Evolutionary conservation across 1,284 basidiomycete species (phyloP), one percentile per base, ranked within the genome.

Genomic region (Tilletia caries): DNA sequence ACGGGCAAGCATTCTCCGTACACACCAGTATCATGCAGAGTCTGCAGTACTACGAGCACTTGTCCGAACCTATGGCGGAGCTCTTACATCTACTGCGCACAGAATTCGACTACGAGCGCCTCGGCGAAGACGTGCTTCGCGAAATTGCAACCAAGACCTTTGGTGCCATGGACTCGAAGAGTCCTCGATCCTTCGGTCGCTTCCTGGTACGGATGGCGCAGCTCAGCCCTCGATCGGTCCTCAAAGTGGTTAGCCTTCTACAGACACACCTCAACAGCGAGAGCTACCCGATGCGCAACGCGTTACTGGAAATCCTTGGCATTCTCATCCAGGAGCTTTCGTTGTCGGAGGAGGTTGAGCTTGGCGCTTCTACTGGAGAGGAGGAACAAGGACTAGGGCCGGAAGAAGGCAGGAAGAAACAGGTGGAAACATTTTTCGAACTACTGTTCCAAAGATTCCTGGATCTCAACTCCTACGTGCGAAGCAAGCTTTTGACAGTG

Each of bases 51-150:
- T 93, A 91, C 78, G 95, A 98, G 78, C 95, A 98, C 82, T 88
- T 97, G 33, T 89, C 92, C 0, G 95, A 98, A 80, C 90, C 91
- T 0, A 92, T 97, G 90, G 95, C 95, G 0, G 94, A 98, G 76
- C 89, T 93, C 44, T 87, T 98, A 8, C 87, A 89, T 34, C 86
- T 91, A 54, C 87, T 98, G 60, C 88, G 90, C 20, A 90, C 90
- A 75, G 91, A 96, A 69, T 98, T 91, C 79, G 94, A 97, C 83
- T 89, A 94, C 76, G 86, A 89, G 3, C 92, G 95, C 80, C 87
- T 98, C 4, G 91, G 90, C 0, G 95, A 98, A 76, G 93, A 97
- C 74, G 88, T 98, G 41, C 86, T 98, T 15, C 86, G 92, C 23
- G 92, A 95, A 77, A 90, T 96, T 29, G 89, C 91, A 0, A 87